Percentiles rank a stretch among this genome's conserved stretches.
These are phyloP conservation scores for Globisporangium sylvaticum DNA, from an alignment of 352 stramenopile species.

Conservation along the genomic window DNA sequence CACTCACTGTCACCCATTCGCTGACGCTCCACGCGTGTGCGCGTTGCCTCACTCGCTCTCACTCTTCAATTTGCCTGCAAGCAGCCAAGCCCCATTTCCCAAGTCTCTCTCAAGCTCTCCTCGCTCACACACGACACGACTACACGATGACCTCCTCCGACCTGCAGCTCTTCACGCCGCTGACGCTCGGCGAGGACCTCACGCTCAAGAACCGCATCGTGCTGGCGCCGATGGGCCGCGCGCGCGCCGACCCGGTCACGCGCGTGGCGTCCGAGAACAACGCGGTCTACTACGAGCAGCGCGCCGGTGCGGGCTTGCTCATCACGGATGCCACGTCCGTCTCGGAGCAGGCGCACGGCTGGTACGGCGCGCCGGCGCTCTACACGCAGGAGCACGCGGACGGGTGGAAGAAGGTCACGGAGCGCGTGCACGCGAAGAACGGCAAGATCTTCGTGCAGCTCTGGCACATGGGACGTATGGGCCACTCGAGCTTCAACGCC, in stretches of 20 bases:
- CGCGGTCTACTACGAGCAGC: not conserved
- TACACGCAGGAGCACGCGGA: not conserved
- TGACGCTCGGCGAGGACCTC: not conserved
- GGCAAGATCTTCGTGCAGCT: too few relatives aligned
- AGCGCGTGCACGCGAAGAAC: too few relatives aligned
- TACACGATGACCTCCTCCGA: not conserved
- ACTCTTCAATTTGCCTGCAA: not conserved
- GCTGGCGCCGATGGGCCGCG: not conserved
- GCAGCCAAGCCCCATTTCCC: not conserved
- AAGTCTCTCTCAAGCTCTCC: too few relatives aligned
- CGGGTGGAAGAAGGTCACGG: too few relatives aligned
- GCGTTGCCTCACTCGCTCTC: not conserved
- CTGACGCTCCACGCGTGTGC: too few relatives aligned
- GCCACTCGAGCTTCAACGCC: too few relatives aligned
- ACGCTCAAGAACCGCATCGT: not conserved
- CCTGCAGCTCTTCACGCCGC: not conserved
- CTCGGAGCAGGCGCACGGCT: not conserved
- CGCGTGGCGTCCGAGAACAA: not conserved
- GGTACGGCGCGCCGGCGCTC: not conserved
- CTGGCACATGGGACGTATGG: too few relatives aligned
- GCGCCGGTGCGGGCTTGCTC: not conserved
- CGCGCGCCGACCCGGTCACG: not conserved
- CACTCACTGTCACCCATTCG: too few relatives aligned
- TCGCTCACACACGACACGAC: not conserved
- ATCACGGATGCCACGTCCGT: not conserved